Evolutionary conservation across 2,329 filamentous ascomycete species (phyloP).

Genomic region (Colletotrichum tabaci): DNA sequence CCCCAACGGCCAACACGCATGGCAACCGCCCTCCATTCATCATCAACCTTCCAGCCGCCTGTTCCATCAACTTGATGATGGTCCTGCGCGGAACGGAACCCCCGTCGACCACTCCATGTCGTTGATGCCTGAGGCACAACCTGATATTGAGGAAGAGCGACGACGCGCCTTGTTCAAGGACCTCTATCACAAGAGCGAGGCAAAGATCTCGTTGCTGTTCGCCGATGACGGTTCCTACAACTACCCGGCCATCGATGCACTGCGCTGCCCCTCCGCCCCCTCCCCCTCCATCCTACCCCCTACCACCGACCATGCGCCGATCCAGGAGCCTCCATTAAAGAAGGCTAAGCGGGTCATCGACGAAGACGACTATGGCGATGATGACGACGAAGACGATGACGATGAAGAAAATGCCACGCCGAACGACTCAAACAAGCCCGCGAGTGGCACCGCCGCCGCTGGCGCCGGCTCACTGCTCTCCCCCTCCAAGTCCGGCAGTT

Average conservation of each 20-base stretch:
- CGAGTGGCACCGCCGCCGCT: conserved; percentile 64
- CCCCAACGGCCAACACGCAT: conserved; percentile 76
- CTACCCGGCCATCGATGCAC: conserved; percentile 66
- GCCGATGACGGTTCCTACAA: conserved; percentile 69
- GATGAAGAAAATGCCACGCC: conserved; percentile 78
- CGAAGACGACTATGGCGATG: conserved; percentile 89
- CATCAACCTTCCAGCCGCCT: conserved; percentile 63
- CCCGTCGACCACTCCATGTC: conserved; percentile 64
- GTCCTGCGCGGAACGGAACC: conserved; percentile 64
- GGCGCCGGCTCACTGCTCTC: conserved; percentile 74
- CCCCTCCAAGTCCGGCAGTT: conserved; percentile 79
- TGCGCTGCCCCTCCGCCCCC: conserved; percentile 60
- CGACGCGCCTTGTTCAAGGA: conserved; percentile 82
- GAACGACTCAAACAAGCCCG: conserved; percentile 69
- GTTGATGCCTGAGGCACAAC: conserved; percentile 73
- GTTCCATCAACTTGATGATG: conserved; percentile 75
- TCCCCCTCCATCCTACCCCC: conserved; percentile 63
- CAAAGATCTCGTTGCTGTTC: conserved; percentile 84
- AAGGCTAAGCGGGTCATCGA: conserved; percentile 84
- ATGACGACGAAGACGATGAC: conserved; percentile 83
- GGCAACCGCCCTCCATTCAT: conserved; percentile 71
- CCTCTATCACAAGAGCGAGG: conserved; percentile 83
- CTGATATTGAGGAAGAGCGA: conserved; percentile 77
- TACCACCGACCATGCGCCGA: conserved; percentile 71
- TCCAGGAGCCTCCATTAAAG: conserved; percentile 77